Evolutionary conservation across 2,329 filamentous ascomycete genomes (phyloP), one percentile per base, ranked within the genome.

Genomic region (Exophiala mesophila): DNA sequence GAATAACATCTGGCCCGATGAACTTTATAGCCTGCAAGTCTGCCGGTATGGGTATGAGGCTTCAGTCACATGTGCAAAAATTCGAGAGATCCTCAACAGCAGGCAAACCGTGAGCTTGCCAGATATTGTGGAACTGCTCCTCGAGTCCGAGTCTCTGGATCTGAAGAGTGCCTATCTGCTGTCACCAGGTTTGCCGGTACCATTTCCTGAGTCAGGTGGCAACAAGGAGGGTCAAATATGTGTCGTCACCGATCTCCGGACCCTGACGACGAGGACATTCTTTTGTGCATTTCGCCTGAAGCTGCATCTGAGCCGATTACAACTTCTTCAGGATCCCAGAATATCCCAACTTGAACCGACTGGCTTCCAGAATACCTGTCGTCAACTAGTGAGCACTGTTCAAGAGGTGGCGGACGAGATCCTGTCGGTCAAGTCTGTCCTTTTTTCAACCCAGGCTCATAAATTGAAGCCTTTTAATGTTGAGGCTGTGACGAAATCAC

Each of bases 231-330:
- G 23, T 7, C 23, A 26, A 12, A 7, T 26, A 7, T 7, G 12
- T 26, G 23, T 29, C 21, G 2, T 26, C 35, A 15, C 17, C 29
- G 35, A 43, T 31, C 24, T 39, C 39, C 44, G 47, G 15, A 29
- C 21, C 3, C 20, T 39, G 8, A 37, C 33, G 8, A 39, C 30
- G 15, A 36, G 50, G 13, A 47, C 47, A 13, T 47, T 45, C 20
- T 46, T 42, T n/a, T 47, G 36, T 36, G 31, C 39, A 5, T 50
- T 36, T 29, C 39, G 39, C 10, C 13, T 53, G 30, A 45, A 50
- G 29, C 24, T 45, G n/a, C 40, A 47, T 17, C 28, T 53, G 12
- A 26, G 23, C 12, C 23, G 12, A 26, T 26, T 26, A 12, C 23
- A 26, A 26, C 12, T 26, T 6, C 7, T 26, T 12, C 6, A 12